Evolutionary conservation across 208 protist genomes (phyloP), one percentile per base, ranked within the genome.

Genomic region (Histomonas meleagridis): DNA sequence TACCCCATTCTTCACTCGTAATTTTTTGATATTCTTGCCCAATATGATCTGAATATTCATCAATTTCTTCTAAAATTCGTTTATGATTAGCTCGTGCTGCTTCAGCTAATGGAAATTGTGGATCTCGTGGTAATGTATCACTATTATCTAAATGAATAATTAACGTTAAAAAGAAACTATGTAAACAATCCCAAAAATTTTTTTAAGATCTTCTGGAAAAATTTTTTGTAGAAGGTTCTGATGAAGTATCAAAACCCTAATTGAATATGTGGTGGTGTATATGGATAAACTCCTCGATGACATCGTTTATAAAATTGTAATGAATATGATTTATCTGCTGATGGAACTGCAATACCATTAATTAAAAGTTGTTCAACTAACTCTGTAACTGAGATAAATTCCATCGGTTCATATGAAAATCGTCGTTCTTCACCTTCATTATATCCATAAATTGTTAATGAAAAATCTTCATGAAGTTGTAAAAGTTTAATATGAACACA

Each of bases 331-430:
- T 51, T 32, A 1, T 32, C 43, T 16, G 46, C 32, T 38, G 76
- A 86, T 40, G 76, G 76, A 35, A 86, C 76, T 55, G 76, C 76
- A 38, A 86, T 86, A 32, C 76, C 76, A 43, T 86, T 86, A 3
- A 86, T 51, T 55, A 86, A n/a, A 21, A 86, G 38, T 55, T 86
- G 76, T 55, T 86, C 76, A 43, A 86, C 46, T 32, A 86, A 86
- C 21, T 51, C 46, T 26, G 76, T 86, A 38, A 86, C 28, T 86
- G 76, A 57, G 18, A 86, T 40, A 7, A 86, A 86, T 55, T 86
- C 76, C 26, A 35, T 86, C n/a, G 60, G 21, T 32, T 65, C 60
- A n/a, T 65, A 65, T n/a, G 60, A 65, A 65, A 65, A 65, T 12
- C 23, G 60, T 5, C 60, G 60, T n/a, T 65, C n/a, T 5, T 10